phyloP scores from a whole-genome alignment of 345 rosid genomes.

The Melaleuca alternifolia region DNA sequence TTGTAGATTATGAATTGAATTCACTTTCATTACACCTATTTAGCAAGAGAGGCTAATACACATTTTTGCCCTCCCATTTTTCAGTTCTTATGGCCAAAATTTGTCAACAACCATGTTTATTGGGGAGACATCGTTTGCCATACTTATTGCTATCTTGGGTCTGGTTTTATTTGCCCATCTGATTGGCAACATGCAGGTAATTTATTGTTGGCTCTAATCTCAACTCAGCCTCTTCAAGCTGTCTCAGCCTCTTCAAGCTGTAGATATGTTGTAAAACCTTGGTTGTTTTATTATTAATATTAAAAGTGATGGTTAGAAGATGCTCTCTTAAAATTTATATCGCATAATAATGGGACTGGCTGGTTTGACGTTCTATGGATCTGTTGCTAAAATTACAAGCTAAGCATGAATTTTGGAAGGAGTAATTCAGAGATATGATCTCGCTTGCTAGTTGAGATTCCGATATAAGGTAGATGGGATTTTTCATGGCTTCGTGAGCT shows the following conservation, averaged over 20 bases:
- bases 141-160: conserved; percentile 73
- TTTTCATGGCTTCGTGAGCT: neutral
- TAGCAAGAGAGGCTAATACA: conserved; percentile 1
- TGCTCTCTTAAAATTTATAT: neutral
- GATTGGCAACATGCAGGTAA: conserved; percentile 98
- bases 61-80: neutral
- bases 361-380: neutral
- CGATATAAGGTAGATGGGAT: neutral
- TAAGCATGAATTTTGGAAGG: neutral
- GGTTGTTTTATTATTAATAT: neutral
- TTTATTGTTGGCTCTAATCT: neutral
- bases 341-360: neutral
- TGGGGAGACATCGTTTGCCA: conserved; percentile 83
- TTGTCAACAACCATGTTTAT: conserved; percentile 70
- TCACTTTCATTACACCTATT: neutral
- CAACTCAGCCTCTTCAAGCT: neutral
- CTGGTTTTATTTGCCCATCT: conserved; percentile 85
- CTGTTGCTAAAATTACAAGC: neutral
- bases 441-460: neutral
- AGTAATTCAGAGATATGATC: neutral
- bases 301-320: neutral
- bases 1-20: neutral
- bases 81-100: conserved; percentile 91
- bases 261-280: neutral
- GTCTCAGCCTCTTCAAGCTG: neutral